These are phyloP conservation scores for Gloeopeniophorella convolvens DNA, from an alignment of 768 basidiomycete species.

Conservation along the genomic window DNA sequence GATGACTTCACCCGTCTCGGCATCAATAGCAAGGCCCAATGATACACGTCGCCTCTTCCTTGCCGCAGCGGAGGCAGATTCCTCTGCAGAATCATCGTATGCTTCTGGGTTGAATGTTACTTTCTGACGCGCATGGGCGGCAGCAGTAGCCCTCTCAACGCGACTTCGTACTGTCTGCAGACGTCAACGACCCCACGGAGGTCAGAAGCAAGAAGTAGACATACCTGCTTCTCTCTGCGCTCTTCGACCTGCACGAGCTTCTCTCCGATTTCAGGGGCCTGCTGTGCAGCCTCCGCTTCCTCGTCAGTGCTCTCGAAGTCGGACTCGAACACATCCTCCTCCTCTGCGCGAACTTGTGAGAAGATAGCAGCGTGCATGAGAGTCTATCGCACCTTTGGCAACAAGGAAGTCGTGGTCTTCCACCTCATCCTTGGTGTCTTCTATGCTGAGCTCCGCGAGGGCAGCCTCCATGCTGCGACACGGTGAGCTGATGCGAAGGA, in stretches of 20 bases:
- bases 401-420: conserved; percentile 68
- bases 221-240: conserved; percentile 43
- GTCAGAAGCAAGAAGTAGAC: neutral
- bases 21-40: conserved; percentile 47
- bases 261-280: conserved; percentile 51
- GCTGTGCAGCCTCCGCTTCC: conserved; percentile 37
- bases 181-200: neutral
- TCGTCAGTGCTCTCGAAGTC: conserved; percentile 87
- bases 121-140: conserved; percentile 59
- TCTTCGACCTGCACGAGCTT: conserved; percentile 56
- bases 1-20: conserved; percentile 55
- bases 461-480: conserved; percentile 64
- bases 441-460: conserved; percentile 57
- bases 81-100: conserved; percentile 23
- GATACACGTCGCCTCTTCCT: conserved; percentile 45
- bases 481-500: conserved; percentile 2
- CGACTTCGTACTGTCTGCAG: conserved; percentile 47
- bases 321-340: conserved; percentile 75
- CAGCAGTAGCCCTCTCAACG: conserved; percentile 56
- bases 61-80: conserved; percentile 23
- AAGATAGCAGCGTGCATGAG: neutral
- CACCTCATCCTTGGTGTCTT: conserved; percentile 45
- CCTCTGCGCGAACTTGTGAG: conserved; percentile 42
- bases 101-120: conserved; percentile 61
- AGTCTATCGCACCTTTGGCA: conserved; percentile 45